Conservation (phyloP, 306 rosid genomes). For the Quercus alba region DNA sequence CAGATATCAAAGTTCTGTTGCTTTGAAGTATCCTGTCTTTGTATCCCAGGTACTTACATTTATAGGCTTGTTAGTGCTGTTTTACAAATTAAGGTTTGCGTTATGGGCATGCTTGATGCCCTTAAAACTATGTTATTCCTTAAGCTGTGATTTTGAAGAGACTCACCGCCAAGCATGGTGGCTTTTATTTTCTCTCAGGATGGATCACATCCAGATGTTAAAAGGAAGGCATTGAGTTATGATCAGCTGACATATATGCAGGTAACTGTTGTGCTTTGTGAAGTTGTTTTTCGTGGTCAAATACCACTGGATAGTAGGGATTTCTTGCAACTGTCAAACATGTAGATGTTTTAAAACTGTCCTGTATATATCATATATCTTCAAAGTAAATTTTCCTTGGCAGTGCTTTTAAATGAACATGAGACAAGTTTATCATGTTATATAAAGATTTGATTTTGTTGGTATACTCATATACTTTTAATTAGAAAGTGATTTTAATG, state of each 20-base stretch:
- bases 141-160: conserved; percentile 20
- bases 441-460: neutral
- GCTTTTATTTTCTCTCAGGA: conserved; percentile 49
- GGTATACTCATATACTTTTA: neutral
- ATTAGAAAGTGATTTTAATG: neutral
- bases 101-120: conserved; percentile 7
- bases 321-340: neutral
- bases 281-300: neutral
- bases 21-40: conserved; percentile 80
- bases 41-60: conserved; percentile 79
- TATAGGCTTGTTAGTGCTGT: conserved; percentile 22
- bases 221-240: conserved; percentile 74
- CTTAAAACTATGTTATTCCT: neutral
- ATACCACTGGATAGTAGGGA: neutral
- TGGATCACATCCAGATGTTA: conserved; percentile 72
- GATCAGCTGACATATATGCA: conserved; percentile 82
- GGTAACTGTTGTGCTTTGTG: conserved; percentile 31
- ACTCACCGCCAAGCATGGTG: conserved; percentile 11
- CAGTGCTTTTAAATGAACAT: neutral
- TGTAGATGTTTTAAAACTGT: neutral
- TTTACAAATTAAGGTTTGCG: conserved; percentile 9
- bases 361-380: neutral
- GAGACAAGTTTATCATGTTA: neutral
- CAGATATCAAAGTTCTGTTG: conserved; percentile 73
- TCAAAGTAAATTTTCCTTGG: neutral